These are phyloP conservation scores for Penicillium longicatenatum DNA, from an alignment of 495 filamentous ascomycete species.

Conservation along the genomic window DNA sequence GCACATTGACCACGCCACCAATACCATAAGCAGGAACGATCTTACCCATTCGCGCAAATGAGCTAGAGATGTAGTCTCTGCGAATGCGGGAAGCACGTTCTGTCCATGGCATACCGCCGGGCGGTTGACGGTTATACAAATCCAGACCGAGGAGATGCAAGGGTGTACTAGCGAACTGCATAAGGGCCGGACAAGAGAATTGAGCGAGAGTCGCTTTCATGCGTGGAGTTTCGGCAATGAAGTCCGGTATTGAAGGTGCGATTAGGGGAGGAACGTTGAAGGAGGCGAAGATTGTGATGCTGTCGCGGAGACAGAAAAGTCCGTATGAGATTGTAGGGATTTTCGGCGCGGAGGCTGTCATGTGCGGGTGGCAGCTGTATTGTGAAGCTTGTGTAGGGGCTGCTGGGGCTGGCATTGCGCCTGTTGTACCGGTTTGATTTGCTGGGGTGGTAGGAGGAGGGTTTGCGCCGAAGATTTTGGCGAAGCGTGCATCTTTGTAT, in stretches of 20 bases:
- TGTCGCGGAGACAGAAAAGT: conserved; percentile 84
- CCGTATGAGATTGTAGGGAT: conserved; percentile 61
- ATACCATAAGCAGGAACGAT: conserved; percentile 94
- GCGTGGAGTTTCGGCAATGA: conserved; percentile 51
- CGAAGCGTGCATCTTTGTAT: conserved; percentile 90
- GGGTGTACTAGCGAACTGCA: conserved; percentile 83
- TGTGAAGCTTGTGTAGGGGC: conserved; percentile 42
- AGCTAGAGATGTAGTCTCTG: conserved; percentile 77
- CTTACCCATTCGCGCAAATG: conserved; percentile 79
- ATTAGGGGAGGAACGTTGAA: conserved; percentile 88
- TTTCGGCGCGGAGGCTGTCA: conserved; percentile 24
- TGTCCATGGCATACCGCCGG: conserved; percentile 47
- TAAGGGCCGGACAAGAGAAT: conserved; percentile 75
- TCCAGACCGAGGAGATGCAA: conserved; percentile 88
- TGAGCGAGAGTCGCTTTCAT: conserved; percentile 68
- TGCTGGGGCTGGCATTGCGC: neutral
- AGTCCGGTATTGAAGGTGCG: conserved; percentile 51
- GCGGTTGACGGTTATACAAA: conserved; percentile 73
- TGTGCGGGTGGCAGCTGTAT: conserved; percentile 56
- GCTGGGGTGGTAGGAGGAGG: conserved; percentile 14
- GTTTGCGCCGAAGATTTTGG: conserved; percentile 70
- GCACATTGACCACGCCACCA: conserved; percentile 84
- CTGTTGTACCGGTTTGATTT: conserved; percentile 11
- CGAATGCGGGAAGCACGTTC: conserved; percentile 65
- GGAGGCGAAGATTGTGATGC: conserved; percentile 87